Conservation (phyloP, 179 eudicot species). For the Vitellaria paradoxa region DNA sequence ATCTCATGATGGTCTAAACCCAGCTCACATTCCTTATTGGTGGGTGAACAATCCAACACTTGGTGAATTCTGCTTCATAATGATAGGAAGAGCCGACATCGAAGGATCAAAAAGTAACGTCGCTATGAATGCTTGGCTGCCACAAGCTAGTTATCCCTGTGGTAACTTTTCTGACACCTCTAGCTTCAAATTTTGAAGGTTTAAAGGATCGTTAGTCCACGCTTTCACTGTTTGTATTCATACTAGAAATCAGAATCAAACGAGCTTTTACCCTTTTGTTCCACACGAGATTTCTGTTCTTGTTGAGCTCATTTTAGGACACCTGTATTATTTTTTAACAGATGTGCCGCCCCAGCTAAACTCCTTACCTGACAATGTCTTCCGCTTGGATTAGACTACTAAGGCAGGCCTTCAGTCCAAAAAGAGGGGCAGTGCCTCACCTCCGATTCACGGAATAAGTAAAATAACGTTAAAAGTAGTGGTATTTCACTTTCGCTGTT, state of each 20-base stretch:
- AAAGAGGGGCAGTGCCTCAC: conserved; percentile 41
- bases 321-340: conserved; percentile 74
- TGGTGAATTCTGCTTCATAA: conserved; percentile 18
- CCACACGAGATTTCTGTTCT: conserved; percentile 85
- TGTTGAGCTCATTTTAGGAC: conserved; percentile 83
- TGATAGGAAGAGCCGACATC: conserved; percentile 31
- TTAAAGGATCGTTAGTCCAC: conserved; percentile 89
- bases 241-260: conserved; percentile 88
- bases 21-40: conserved; percentile 14
- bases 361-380: conserved; percentile 57
- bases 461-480: conserved; percentile 59
- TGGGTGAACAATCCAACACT: conserved; percentile 19
- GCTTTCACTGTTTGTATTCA: conserved; percentile 87
- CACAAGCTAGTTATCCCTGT: conserved; percentile 65
- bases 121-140: conserved; percentile 58
- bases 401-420: no score
- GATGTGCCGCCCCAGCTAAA: conserved; percentile 59
- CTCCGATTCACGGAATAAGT: conserved; percentile 54
- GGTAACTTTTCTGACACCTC: conserved; percentile 84
- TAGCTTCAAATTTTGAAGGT: conserved; percentile 73
- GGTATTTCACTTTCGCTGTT: conserved; percentile 44
- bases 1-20: conserved; percentile 13
- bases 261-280: conserved; percentile 90
- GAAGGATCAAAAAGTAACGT: conserved; percentile 44
- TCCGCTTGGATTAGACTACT: background rate